phyloP scores from a whole-genome alignment of 805 yeast species.

The Yamadazyma akitaensis region DNA sequence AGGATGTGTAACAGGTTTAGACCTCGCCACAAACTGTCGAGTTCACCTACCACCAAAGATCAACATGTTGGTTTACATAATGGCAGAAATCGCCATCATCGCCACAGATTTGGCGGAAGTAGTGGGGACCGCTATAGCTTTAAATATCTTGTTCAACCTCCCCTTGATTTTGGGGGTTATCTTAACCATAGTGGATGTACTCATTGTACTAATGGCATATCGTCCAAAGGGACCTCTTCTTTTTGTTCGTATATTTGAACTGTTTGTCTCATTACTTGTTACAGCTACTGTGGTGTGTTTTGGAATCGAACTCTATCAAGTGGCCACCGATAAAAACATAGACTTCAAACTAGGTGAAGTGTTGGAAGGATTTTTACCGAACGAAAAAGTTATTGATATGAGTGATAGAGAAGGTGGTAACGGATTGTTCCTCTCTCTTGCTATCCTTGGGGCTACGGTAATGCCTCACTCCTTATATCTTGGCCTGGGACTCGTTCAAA shows the following conservation, averaged over 20 bases:
- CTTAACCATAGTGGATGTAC: slow-evolving; percentile 77
- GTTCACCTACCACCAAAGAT: slow-evolving; percentile 64
- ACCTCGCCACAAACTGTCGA: slow-evolving; percentile 81
- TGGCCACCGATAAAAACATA: slow-evolving; percentile 48
- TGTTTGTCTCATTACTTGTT: slow-evolving; percentile 69
- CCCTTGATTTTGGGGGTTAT: slow-evolving; percentile 76
- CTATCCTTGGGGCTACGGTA: slow-evolving; percentile 89
- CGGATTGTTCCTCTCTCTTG: slow-evolving; percentile 74
- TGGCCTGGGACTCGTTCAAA: slow-evolving; percentile 86
- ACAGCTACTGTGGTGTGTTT: slow-evolving; percentile 75
- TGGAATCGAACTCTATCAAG: slow-evolving; percentile 68
- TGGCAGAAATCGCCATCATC: slow-evolving; percentile 83
- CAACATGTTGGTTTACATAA: slow-evolving; percentile 58
- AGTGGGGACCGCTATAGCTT: slow-evolving; percentile 86
- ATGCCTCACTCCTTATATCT: slow-evolving; percentile 89
- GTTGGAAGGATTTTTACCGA: slow-evolving; percentile 64
- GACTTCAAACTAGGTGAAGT: slow-evolving; percentile 49
- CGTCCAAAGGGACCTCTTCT: slow-evolving; percentile 70
- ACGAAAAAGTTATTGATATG: slow-evolving; percentile 36
- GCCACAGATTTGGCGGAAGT: slow-evolving; percentile 95
- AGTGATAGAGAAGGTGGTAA: slow-evolving; percentile 48
- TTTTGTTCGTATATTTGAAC: slow-evolving; percentile 73
- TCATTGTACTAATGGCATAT: slow-evolving; percentile 74
- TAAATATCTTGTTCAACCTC: slow-evolving; percentile 69
- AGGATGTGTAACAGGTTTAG: slow-evolving; percentile 88